Evolutionary conservation across 208 protist species (phyloP), one percentile per base, ranked within the genome.

Genomic region (Crithidia mellificae): DNA sequence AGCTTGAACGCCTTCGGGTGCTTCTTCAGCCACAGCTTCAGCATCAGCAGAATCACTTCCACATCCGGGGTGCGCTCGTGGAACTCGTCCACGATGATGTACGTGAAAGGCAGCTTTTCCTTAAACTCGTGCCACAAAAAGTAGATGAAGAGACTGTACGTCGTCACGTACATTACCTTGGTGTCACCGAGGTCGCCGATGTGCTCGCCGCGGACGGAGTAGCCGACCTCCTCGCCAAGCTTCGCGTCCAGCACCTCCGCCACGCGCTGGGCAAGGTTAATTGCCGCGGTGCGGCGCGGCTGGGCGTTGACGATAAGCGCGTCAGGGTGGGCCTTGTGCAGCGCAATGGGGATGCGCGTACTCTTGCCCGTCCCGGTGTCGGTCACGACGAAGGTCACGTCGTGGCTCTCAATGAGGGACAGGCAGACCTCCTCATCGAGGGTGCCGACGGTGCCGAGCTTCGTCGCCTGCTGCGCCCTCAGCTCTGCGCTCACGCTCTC

Each of bases 21-120:
- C 32, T 79, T 80, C 44, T 72, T 50, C 51, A 93, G 83, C 50
- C 79, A 74, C 29, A 98, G 53, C 75, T 95, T 95, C 47, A 98
- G 77, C 50, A 97, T 68, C 17, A 93, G 70, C 27, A 98, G 63
- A 22, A 97, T 84, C 20, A 98, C 85, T 76, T 98, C 93, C 25
- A 87, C 85, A 62, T 98, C 92, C 0, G 99, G 87, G 6, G 96
- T 98, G 27, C 95, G 81, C 81, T 98, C 95, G 74, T 98, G 95
- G 52, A 97, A 93, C 72, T 98, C 95, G 66, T 98, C 95, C 47
- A 98, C 83, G 56, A 98, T 91, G 56, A 97, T 80, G 77, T 97
- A 92, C 14, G 89, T 94, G 69, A 96, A 81, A 15, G 70, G 72
- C 57, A 90, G 74, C 34, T 63, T 62, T 9, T 68, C 76, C 46